phyloP scores from a whole-genome alignment of 1,284 basidiomycete genomes.

The Ganoderma meredithae region DNA sequence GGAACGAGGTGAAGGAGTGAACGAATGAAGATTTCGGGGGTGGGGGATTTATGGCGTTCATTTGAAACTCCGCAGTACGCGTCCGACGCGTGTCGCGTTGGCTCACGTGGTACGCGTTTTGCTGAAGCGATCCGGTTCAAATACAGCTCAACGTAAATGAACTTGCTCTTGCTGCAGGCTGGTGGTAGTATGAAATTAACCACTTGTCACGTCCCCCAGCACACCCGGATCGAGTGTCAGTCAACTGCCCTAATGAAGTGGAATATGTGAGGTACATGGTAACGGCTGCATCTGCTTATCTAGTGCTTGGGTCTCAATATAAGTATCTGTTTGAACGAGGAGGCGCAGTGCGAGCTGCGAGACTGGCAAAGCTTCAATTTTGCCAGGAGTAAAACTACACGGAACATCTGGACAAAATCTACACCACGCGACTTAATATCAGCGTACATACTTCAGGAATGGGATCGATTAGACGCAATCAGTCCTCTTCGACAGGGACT shows the following conservation, averaged over 20 bases:
- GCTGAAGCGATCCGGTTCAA: no score
- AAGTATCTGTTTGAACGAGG: neutral
- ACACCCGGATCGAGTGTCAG: neutral
- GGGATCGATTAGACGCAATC: neutral
- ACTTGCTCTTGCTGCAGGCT: no score
- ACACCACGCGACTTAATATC: neutral
- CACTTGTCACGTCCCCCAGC: neutral
- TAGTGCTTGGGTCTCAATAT: neutral
- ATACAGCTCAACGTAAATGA: no score
- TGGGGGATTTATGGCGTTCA: no score
- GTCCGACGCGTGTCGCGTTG: no score
- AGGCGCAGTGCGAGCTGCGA: neutral
- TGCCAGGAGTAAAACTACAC: neutral
- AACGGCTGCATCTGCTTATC: neutral
- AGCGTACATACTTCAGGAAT: neutral
- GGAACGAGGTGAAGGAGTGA: no score
- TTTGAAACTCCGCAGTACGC: no score
- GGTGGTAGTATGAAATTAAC: neutral
- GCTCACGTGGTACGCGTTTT: no score
- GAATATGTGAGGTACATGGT: neutral
- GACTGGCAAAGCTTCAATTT: neutral
- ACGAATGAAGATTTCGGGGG: no score
- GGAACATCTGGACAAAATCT: neutral
- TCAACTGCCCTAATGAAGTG: neutral
- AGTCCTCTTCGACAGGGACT: conserved; percentile 15